Base-by-base conservation (phyloP, 2,329 filamentous ascomycete species). In the Rhexocercosporidium sp. region DNA sequence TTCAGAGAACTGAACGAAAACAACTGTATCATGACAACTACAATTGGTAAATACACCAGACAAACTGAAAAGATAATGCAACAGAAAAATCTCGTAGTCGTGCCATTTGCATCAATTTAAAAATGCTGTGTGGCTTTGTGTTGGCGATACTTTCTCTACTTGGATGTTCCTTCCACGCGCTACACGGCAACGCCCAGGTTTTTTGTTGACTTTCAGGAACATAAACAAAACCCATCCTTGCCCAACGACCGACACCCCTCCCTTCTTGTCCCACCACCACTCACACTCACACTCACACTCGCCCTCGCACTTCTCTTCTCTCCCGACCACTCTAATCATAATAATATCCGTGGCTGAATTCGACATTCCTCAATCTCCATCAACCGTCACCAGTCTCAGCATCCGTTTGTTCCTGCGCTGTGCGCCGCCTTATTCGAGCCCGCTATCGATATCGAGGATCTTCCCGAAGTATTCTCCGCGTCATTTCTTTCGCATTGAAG, bases 391-490 rank as follows among this genome's bases (percentile, higher is more conserved):
- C 44, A 47, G 16, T 59, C 56, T 62, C 60, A 54, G 29, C 25
- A 66, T 63, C 54, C 56, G 29, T 56, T 61, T 51, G 51, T 64
- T 59, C 46, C 51, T 66, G 72, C 72, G 70, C 71, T 71, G 71
- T 61, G 72, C 71, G 72, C 70, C 71, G 72, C 70, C 49, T 66
- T 63, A 62, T 68, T 60, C 47, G 51, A 67, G 44, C 54, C 62
- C 22, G 62, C 60, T 59, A 68, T 66, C 66, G 64, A 65, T 66
- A 70, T 66, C 62, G 29, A 41, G 37, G 39, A 67, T 44, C 39
- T 46, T 47, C 53, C 29, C 59, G 46, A 51, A 14, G 22, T 47
- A 51, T 51, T 51, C 41, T 63, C 60, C 62, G 59, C 61, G 49
- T 66, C 62, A 61, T 66, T 61, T 57, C 57, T 34, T 16, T 62